phyloP scores from a whole-genome alignment of 2,329 filamentous ascomycete genomes.

The Hortaea sp. region DNA sequence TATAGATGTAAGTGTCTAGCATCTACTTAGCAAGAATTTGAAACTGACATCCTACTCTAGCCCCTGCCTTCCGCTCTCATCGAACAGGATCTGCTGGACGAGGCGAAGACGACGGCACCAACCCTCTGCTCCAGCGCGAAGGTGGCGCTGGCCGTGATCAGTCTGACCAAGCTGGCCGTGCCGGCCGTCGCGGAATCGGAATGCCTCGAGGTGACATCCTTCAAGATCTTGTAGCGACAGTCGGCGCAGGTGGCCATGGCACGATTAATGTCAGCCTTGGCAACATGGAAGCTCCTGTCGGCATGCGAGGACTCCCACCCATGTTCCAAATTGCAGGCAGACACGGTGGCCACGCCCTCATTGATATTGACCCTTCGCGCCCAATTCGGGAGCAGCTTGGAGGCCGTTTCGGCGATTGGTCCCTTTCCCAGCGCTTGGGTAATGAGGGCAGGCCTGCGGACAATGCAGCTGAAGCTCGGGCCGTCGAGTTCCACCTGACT shows the following conservation, averaged over 20 bases:
- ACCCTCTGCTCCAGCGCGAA: conserved; percentile 63
- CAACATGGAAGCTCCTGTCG: conserved; percentile 8
- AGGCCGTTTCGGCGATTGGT: conserved; percentile 1
- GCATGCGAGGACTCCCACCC: conserved; percentile 8
- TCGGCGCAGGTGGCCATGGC: conserved; percentile 10
- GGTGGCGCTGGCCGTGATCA: conserved; percentile 3
- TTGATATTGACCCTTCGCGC: conserved; percentile 20
- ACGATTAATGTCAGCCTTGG: conserved; percentile 18
- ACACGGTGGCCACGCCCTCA: conserved; percentile 8
- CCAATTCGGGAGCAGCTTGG: conserved; percentile 14
- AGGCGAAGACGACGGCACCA: conserved; percentile 67
- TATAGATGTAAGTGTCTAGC: conserved; percentile 2
- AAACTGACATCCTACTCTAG: background rate
- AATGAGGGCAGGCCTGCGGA: conserved; percentile 15
- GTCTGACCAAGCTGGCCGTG: conserved; percentile 3
- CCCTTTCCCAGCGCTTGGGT: background rate
- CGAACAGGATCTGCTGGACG: conserved; percentile 23
- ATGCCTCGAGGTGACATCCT: conserved; percentile 13
- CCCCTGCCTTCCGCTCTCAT: conserved; percentile 6
- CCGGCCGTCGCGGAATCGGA: conserved; percentile 12
- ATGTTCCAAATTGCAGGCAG: conserved; percentile 15
- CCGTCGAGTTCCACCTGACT: conserved; percentile 63
- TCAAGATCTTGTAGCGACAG: conserved; percentile 16
- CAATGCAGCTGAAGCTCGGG: conserved; percentile 56
- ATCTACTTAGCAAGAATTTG: background rate